These are phyloP conservation scores for Xylaria sp. DNA, from an alignment of 2,329 filamentous ascomycete genomes.

Conservation along the genomic window DNA sequence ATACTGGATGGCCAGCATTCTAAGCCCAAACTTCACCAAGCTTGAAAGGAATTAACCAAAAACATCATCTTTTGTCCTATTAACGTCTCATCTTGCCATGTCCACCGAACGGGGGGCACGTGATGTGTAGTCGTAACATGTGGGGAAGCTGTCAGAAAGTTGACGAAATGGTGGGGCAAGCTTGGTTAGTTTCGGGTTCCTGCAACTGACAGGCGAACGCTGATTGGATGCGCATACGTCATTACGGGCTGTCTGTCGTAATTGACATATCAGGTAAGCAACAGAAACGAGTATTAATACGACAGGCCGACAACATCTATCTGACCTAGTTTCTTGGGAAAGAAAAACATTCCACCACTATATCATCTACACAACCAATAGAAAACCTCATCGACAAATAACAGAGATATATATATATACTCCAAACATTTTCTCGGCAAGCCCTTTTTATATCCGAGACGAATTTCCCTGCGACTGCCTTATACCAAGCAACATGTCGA, in stretches of 20 bases:
- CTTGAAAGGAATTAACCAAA: too few relatives aligned
- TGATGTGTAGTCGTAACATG: neutral
- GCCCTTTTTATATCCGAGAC: neutral
- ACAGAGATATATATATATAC: neutral
- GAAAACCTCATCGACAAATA: neutral
- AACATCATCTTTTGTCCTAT: too few relatives aligned
- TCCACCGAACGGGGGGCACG: too few relatives aligned
- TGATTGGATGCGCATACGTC: slow-evolving; percentile 28
- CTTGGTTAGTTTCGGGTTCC: slow-evolving; percentile 6
- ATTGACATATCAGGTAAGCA: neutral
- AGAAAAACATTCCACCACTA: neutral
- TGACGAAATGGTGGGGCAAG: slow-evolving; percentile 20
- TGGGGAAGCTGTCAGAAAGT: neutral
- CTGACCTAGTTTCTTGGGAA: too few relatives aligned
- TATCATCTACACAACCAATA: neutral
- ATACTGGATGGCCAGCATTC: neutral
- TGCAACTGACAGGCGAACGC: neutral
- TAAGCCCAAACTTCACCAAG: neutral
- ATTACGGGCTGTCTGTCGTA: slow-evolving; percentile 8
- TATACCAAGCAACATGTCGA: slow-evolving; percentile 43
- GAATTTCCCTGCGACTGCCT: neutral
- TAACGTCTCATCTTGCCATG: neutral
- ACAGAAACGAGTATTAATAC: slow-evolving; percentile 16
- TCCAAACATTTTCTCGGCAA: neutral
- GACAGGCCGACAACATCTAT: neutral